Evolutionary conservation across 1,139 yeast species (phyloP), one percentile per base, ranked within the genome.

Genomic region (Blastobotrys arbuscula): DNA sequence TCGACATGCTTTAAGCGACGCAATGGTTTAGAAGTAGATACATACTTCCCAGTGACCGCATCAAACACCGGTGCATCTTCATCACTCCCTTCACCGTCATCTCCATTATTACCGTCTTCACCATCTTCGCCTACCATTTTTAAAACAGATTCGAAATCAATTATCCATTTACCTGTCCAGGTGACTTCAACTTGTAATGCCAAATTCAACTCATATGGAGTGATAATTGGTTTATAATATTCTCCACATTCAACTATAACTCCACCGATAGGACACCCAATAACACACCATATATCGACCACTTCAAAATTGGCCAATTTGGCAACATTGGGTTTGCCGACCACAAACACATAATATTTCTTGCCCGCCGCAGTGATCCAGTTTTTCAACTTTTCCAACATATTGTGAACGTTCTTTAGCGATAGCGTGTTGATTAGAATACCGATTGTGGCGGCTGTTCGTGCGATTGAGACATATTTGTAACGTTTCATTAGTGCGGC

Each of bases 251-350:
- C 95, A 26, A 90, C 68, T 39, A 92, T 82, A 18, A 92, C 83
- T 4, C 98, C 97, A 50, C 95, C 92, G 58, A 89, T 89, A 15
- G 95, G 90, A 66, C 99, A 94, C 0, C 98, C 98, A 20, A 92
- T 68, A 16, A 92, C 79, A 61, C 95, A 90, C 97, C 98, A 92
- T 24, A 86, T 75, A 59, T 92, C 98, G 16, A 92, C 78, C 19
- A 81, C 82, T 55, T 90, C 97, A 63, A 94, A 92, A 65, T 92
- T 92, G 12, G 98, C 98, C 48, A 92, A 72, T 61, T 92, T 92
- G 37, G 98, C 96, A 4, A 92, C 97, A 61, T 92, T 92, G n/a
- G 97, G 97, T 64, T 94, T 94, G 15, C 99, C 99, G 7, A 92
- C 97, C 6, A 90, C 97, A 69, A 92, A 89, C 59, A 88, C 76